Base-by-base conservation (phyloP, 768 basidiomycete species). In the Megacollybia marginata region DNA sequence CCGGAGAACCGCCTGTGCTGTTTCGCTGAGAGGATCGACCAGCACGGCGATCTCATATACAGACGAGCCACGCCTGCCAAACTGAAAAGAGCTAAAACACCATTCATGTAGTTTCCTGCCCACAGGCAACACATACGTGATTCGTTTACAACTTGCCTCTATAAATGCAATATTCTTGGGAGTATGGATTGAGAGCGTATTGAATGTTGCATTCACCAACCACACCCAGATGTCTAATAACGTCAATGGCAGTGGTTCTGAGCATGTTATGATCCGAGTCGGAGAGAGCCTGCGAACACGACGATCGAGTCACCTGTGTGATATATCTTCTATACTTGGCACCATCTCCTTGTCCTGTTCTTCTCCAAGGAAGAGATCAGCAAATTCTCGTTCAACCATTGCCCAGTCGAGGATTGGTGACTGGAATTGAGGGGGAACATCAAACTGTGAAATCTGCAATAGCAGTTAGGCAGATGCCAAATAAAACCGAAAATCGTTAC, bases 241-340 rank as follows among this genome's bases (percentile, higher is more conserved):
- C 95, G 60, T 97, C 96, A 69, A 98, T 87, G 13, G 96, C 96
- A 9, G 95, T 96, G 19, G 93, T 96, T 42, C 96, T 84, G 46
- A 99, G 82, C 95, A 98, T 99, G 64, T 98, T 92, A 74, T 96
- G 97, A 65, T 98, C 96, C n/a, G 85, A 78, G 64, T 98, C 95
- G n/a, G 94, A 96, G 28, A 98, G 79, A 0, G 95, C 97, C 66
- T 99, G 95, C 42, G 94, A 97, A 2, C 28, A 98, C 79, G 57
- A 94, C 1, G 55, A 57, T n/a, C 63, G 60, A 1, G 78, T 64
- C 69, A 11, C 54, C 54, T 9, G 54, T 49, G 36, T 76, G 51
- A 57, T 50, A 80, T 63, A 9, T 65, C 67, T 12, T 71, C 68
- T 49, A 82, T 69, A 23, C 67, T 64, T 6, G 38, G 50, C 48